Base-by-base conservation (phyloP, 2,329 filamentous ascomycete species). In the Boeremia exigua region DNA sequence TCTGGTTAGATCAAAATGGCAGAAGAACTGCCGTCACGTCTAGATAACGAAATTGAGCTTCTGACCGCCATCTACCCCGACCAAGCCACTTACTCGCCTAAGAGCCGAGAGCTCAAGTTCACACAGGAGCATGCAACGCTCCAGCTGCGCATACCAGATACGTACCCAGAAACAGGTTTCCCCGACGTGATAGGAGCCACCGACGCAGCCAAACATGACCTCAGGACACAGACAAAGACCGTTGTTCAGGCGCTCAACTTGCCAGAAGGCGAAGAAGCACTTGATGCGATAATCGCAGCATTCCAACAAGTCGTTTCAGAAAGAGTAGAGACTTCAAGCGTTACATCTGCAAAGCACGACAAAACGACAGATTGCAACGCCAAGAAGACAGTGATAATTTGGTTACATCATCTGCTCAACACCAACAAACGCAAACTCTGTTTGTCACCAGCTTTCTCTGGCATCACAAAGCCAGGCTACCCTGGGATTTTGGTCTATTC, bases 391-490 rank as follows among this genome's bases (percentile, higher is more conserved):
- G 70, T 79, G 25, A 71, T 80, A 15, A 71, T 80, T 44, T 80
- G 77, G 75, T 72, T 81, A 0, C 79, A 80, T 39, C 79, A 81
- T 47, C 71, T 80, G 7, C 75, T 81, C 48, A 78, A 78, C 30
- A 76, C 75, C 14, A 75, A 73, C 55, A 81, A 80, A 63, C 76
- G 79, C 39, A 81, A 81, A 58, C 73, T 76, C 36, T 75, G 75
- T 6, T 67, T 80, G 10, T 58, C 63, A 9, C 75, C 78, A 0
- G 33, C 60, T 0, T 61, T 80, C n/a, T 71, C 72, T 2, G 79
- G 79, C 12, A 63, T 80, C 32, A 78, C 78, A 0, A 80, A 80
- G 53, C 78, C 79, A 1, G 79, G 79, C 8, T 80, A 80, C 52
- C 79, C 79, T 19, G 79, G 79, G 12, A 67, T 80, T 4, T 67